Percentiles rank a stretch among this genome's conserved stretches.
Evolutionary conservation across 1,284 basidiomycete species (phyloP).

Genomic region (Ceraceosorus guamensis): DNA sequence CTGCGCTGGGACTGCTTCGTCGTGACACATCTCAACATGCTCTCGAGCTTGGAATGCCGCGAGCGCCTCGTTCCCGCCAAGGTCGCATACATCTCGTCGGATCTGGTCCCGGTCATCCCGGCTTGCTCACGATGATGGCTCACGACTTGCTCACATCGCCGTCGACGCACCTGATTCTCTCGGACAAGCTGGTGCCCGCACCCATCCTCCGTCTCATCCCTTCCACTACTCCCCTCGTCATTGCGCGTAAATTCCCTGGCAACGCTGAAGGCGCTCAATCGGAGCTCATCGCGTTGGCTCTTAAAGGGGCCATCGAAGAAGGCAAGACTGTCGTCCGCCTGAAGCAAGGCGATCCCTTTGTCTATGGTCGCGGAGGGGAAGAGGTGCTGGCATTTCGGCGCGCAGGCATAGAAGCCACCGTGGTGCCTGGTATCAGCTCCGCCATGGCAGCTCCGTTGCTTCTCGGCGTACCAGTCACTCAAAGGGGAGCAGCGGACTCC

Average conservation of each 20-base stretch:
- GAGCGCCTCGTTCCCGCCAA: constrained; percentile 9
- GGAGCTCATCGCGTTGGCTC: constrained; percentile 84
- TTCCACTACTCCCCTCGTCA: constrained; percentile 56
- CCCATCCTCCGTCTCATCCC: constrained; percentile 84
- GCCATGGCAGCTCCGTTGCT: constrained; percentile 82
- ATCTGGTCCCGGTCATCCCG: constrained; percentile 88
- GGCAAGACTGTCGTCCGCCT: constrained; percentile 83
- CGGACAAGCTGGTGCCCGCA: constrained; percentile 93
- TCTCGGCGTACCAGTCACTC: constrained; percentile 85
- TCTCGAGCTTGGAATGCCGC: constrained; percentile 26
- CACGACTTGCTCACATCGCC: constrained; percentile 65
- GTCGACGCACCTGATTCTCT: constrained; percentile 75
- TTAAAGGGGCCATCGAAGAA: constrained; percentile 65
- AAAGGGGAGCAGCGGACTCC: constrained; percentile 83
- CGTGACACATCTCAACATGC: constrained; percentile 25
- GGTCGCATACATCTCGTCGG: constrained; percentile 65
- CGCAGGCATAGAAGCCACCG: constrained; percentile 70
- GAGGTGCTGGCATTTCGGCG: constrained; percentile 84
- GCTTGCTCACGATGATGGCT: constrained; percentile 79
- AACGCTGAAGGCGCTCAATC: constrained; percentile 89
- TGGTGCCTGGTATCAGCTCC: constrained; percentile 82
- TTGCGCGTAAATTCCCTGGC: constrained; percentile 93
- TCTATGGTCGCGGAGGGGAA: constrained; percentile 89
- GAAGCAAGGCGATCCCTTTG: constrained; percentile 92
- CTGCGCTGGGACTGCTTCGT: background rate